Evolutionary conservation across 768 basidiomycete genomes (phyloP).

Genomic region (Mycena latifolia): DNA sequence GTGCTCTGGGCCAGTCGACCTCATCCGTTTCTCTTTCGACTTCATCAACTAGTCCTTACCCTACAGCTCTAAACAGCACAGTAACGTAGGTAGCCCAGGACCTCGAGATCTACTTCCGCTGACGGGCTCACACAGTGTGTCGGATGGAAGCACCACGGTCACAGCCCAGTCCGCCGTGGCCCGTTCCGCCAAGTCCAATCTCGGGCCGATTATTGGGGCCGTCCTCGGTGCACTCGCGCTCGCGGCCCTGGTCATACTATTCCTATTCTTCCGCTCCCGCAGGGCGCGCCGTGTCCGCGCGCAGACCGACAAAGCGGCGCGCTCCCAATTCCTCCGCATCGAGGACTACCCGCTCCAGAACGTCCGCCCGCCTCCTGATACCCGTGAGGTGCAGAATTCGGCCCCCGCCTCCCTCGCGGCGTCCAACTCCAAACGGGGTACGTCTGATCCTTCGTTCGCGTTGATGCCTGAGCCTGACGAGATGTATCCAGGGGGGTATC

Average conservation of each 20-base stretch:
- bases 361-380: background rate
- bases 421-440: background rate
- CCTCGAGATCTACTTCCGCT: background rate
- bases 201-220: slow-evolving; percentile 13
- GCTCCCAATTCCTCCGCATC: slow-evolving; percentile 21
- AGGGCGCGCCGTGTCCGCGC: background rate
- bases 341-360: slow-evolving; percentile 22
- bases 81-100: background rate
- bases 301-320: slow-evolving; percentile 9
- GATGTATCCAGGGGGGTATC: background rate
- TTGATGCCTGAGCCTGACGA: background rate
- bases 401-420: background rate
- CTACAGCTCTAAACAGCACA: background rate
- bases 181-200: background rate
- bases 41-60: background rate
- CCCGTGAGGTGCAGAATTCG: background rate
- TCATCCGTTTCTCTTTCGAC: no score
- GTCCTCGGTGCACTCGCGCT: slow-evolving; percentile 16
- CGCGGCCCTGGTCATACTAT: slow-evolving; percentile 2
- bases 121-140: background rate
- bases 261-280: slow-evolving; percentile 10
- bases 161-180: slow-evolving; percentile 1
- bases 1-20: background rate
- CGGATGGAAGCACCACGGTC: slow-evolving; percentile 1
- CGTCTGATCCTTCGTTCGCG: no score